Base-by-base conservation (phyloP, 257 asterid species). In the Salvia miltiorrhiza region DNA sequence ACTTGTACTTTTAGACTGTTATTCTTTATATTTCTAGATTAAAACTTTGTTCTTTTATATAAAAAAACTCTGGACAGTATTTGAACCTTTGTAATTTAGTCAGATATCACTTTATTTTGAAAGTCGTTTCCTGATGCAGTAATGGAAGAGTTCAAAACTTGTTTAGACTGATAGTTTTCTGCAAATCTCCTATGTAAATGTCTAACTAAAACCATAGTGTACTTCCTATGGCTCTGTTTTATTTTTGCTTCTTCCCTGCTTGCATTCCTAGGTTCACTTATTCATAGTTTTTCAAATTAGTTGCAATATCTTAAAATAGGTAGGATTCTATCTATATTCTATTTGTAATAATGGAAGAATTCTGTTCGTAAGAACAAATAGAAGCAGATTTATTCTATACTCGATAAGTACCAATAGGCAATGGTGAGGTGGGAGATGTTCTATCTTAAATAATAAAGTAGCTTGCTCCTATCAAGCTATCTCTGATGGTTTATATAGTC, bases 381-480 rank as follows among this genome's bases (percentile, higher is more conserved):
- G 26, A 64, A 17, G 47, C 57, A 64, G 26, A 54, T 54, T 9
- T 24, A 64, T 17, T 30, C 49, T 64, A 24, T 17, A 13, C 41
- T 64, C 20, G 70, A 64, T 49, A 43, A 47, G 20, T 43, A 52
- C 13, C 58, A 52, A 52, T 52, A 20, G 7, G 58, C 58, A 17
- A 52, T 17, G 26, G 30, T 67, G 71, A 32, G 47, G 40, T 69
- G 55, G 37, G 56, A 69, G 52, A 30, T 62, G 70, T 49, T 30
- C 23, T 28, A 30, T 65, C 56, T 55, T 14, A 50, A 43, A 47
- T 63, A 37, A 9, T 69, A 5, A 20, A 41, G 9, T 56, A 65
- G 41, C 79, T 73, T 69, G 70, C 48, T 53, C 21, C 12, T 20
- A 49, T 47, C 47, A 35, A 69, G 41, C 70, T 20, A 43, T 33